Base-by-base conservation (phyloP, 2,329 filamentous ascomycete genomes). In the Trichoderma endophyticum region DNA sequence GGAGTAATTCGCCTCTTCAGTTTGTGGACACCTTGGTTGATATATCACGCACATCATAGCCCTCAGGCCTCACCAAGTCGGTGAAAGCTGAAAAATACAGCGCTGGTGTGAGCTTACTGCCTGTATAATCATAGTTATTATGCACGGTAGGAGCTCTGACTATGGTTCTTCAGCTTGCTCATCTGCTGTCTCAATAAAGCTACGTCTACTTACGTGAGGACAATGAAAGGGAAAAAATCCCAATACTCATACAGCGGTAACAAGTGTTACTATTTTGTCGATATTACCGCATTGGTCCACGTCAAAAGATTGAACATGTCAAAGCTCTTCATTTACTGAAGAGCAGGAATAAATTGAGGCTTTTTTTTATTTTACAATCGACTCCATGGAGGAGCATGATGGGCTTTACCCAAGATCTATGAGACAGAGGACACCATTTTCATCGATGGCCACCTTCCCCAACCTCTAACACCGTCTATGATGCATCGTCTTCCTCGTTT, bases 291-390 rank as follows among this genome's bases (percentile, higher is more conserved):
- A 36, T n/a, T 24, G 15, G 30, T 14, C 30, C 8, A 48, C 34
- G 15, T 48, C n/a, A 15, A 32, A 32, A 36, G 18, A 62, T 70
- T 72, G 72, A 74, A 77, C 74, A 78, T 77, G 75, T 62, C 73
- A 77, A 80, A 77, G 77, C 72, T 77, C 76, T 79, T 78, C 75
- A 72, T 78, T 72, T 77, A 75, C 77, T 77, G 77, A 79, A 79
- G 77, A 79, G 79, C 75, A 77, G 78, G 79, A 80, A 80, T 80
- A 79, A 80, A 80, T 71, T 80, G 80, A 81, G 79, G 78, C 78
- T 82, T 81, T 82, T 82, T 82, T 81, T 82, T 81, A 83, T 81
- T 83, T 82, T 83, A 83, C 81, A 83, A 80, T 78, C 80, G 77
- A 75, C 76, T 81, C 80, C 78, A 78, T 74, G 75, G 75, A 76